Percentiles rank a stretch among this genome's conserved stretches.
phyloP scores from a whole-genome alignment of 495 filamentous ascomycete genomes.

The Lindgomyces ingoldianus region DNA sequence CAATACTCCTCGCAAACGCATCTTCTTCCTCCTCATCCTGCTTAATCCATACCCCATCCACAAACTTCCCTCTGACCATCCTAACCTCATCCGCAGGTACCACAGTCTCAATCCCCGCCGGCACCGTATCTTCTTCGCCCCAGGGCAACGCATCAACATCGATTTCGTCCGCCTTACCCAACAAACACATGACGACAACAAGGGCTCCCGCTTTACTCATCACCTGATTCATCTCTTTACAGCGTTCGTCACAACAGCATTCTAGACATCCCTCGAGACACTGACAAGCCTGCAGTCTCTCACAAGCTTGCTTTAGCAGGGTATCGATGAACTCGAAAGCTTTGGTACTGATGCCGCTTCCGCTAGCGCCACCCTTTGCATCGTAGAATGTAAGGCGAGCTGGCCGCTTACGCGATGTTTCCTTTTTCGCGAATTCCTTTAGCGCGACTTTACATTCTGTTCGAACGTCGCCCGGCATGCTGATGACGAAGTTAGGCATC shows the following conservation, averaged over 20 bases:
- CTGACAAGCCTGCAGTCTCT: conserved; percentile 71
- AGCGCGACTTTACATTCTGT: conserved; percentile 85
- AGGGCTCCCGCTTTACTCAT: conserved; percentile 88
- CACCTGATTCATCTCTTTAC: conserved; percentile 84
- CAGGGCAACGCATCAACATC: conserved; percentile 77
- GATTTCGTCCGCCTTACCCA: conserved; percentile 65
- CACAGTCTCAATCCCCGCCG: conserved; percentile 81
- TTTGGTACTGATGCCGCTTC: conserved; percentile 83
- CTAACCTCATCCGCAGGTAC: conserved; percentile 67
- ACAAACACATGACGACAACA: conserved; percentile 73
- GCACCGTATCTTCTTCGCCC: conserved; percentile 67
- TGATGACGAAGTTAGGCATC: conserved; percentile 86
- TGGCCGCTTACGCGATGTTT: conserved; percentile 77
- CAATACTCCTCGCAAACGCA: conserved; percentile 28
- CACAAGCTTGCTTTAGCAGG: conserved; percentile 74
- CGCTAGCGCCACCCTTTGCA: conserved; percentile 80
- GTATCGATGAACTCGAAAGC: conserved; percentile 90
- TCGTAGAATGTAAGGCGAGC: conserved; percentile 94
- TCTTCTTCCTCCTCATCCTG: conserved; percentile 38
- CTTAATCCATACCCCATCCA: conserved; percentile 50
- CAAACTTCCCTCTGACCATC: conserved; percentile 49
- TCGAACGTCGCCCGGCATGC: conserved; percentile 81
- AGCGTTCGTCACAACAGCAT: conserved; percentile 82
- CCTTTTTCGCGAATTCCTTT: conserved; percentile 78
- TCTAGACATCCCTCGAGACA: conserved; percentile 80